Base-by-base conservation (phyloP, 176 grass and related monocot species). In the Alopecurus myosuroides region DNA sequence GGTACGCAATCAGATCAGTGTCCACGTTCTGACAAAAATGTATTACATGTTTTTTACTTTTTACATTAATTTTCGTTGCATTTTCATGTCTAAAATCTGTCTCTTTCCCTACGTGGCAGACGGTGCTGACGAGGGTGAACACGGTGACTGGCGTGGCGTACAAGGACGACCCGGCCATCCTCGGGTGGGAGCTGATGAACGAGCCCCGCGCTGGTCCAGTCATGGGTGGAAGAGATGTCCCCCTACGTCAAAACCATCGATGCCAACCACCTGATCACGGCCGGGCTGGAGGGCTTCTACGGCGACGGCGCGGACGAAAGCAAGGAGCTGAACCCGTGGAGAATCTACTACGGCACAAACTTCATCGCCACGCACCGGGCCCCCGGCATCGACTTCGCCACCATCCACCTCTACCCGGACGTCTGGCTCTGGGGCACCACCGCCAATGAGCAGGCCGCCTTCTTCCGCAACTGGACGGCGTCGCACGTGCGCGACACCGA, bases 171-270 rank as follows among this genome's bases (percentile, higher is more conserved):
- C 85, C 93, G 3, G 70, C 93, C 55, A 95, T 98, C 85, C 69
- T 98, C 36, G 89, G 79, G 9, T 98, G 95, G 95, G 95, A 98
- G 83, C 89, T 98, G 36, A 95, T 98, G 53, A 98, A 98, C 86
- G 95, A 98, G 83, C 93, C 95, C 0, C 49, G 74, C 66, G 77
- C 46, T 77, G 62, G 78, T 92, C 26, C 83, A 98, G 91, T 74
- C 87, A 10, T 98, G 96, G 96, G 87, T 93, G 9, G 79, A 89
- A 65, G 96, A 95, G 87, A 98, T 98, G 96, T 93, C 96, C 36
- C 77, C 63, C 46, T 90, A 88, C 77, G 56, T 84, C 3, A 98
- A 98, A 77, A 51, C 85, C 22, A 63, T 98, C 7, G 96, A 98
- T 85, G 70, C 22, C 39, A 60, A 26, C 1, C 96, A 98, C 85